Base-by-base conservation (phyloP, 2,329 filamentous ascomycete species). In the Cordyceps fumosorosea region DNA sequence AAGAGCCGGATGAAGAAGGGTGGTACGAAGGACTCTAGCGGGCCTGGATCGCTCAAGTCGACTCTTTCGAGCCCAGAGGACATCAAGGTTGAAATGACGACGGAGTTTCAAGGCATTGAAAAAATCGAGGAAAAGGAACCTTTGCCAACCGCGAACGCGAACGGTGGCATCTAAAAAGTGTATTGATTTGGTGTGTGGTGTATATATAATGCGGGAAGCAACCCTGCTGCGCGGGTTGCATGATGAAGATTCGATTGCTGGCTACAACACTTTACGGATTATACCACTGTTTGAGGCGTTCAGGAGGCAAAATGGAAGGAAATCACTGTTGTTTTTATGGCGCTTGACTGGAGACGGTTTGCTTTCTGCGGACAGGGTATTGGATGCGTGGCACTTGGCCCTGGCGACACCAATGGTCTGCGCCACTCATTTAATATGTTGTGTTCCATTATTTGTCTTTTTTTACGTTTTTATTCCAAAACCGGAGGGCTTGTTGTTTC, bases 1-100 rank as follows among this genome's bases (percentile, higher is more conserved):
- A 85, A 84, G 70, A 84, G 81, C 65, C 77, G 82, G 56, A 78
- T 66, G 74, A 82, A 81, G 68, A 86, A 84, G 69, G 79, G 79
- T 3, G 78, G 79, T 3, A 78, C 67, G 69, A 67, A 77, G 59
- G 66, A 70, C 11, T 62, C 68, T 3, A 68, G 68, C 3, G 70
- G 69, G 2, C 65, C 66, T 42, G 65, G 69, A 18, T 53, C 72
- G 18, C 64, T 72, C 22, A 77, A 75, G 62, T 67, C 75, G 24
- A 71, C 70, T 42, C 65, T 74, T 6, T 70, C 73, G 2, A 74
- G 72, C 50, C 72, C 73, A 0, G 74, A 76, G 18, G 74, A 75
- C 42, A 71, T 69, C n/a, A 75, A 75, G 64, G 66, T 72, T 20
- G 75, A 75, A 44, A 69, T 73, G n/a, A 64, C 70, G 3, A 66